Evolutionary conservation across 176 grass and related monocot genomes (phyloP), one percentile per base, ranked within the genome.

Genomic region (Oryza meridionalis): DNA sequence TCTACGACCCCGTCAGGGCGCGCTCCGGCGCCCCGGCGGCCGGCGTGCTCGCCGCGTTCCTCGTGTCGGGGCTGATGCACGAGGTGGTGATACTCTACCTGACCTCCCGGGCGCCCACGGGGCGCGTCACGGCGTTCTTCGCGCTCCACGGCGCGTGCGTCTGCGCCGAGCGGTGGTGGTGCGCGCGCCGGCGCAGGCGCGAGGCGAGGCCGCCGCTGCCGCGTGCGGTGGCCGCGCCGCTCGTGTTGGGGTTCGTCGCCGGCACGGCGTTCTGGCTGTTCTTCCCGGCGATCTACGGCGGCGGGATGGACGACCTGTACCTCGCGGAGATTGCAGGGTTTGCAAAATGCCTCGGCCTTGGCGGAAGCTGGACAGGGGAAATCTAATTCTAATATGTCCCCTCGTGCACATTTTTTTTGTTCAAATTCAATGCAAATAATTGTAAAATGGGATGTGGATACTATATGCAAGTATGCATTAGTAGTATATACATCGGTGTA

Each of bases 21-120:
- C 40, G 67, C 32, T 58, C 65, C 70, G 79, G 58, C 62, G 26
- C 2, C 72, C 25, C 75, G 79, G 24, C 53, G 17, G 51, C 51
- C 49, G 61, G 73, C 79, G 53, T 84, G 71, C 16, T 90, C 14
- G 27, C 84, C 5, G 3, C 81, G 9, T 91, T 91, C 77, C 65
- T 84, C n/a, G 84, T 92, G 12, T 92, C 91, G 33, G 91, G 91
- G 67, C 84, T 92, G 26, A 92, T 92, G 87, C 91, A 90, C 85
- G 87, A 92, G 82, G 69, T 35, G 40, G 87, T 90, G 25, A 64
- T 87, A 9, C 87, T 47, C 69, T 90, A 90, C 72, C 2, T 90
- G 40, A 63, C 80, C 4, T 49, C 15, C 4, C 22, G 27, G 33
- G 31, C 40, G 2, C 79, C 87, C 25, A 87, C 80, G 1, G 91